A percentile compares a stretch with the other conserved stretches of the same genome.
Conservation (phyloP, 2,329 filamentous ascomycete species). For the Aspergillus pseudonomiae region DNA sequence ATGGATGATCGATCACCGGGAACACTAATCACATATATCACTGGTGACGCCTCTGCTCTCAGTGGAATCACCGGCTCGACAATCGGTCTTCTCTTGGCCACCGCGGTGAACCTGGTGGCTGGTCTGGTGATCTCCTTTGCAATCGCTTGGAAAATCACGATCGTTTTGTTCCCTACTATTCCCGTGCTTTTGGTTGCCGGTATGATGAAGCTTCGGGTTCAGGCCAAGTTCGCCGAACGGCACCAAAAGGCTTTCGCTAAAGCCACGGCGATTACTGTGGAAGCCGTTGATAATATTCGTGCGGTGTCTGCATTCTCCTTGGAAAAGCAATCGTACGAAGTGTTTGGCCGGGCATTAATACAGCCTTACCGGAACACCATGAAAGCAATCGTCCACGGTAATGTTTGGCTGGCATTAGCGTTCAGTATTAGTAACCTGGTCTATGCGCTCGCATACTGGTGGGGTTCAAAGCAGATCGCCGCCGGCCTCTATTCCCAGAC, state of each 20-base stretch:
- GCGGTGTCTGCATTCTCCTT: constrained; percentile 55
- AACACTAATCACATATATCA: constrained; percentile 67
- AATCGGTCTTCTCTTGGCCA: constrained; percentile 68
- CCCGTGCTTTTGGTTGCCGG: constrained; percentile 70
- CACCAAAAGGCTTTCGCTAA: constrained; percentile 55
- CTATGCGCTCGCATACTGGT: constrained; percentile 78
- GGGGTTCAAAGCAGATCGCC: constrained; percentile 71
- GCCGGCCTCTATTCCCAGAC: constrained; percentile 66
- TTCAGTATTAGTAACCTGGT: constrained; percentile 62
- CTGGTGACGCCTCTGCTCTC: constrained; percentile 67
- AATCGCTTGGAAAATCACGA: constrained; percentile 74
- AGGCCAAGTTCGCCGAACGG: constrained; percentile 60
- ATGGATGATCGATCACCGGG: constrained; percentile 64
- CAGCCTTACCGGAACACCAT: constrained; percentile 53
- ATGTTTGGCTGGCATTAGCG: constrained; percentile 47
- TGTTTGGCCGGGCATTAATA: constrained; percentile 48
- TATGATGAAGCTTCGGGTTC: constrained; percentile 66
- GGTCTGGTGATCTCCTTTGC: constrained; percentile 70
- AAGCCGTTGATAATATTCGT: constrained; percentile 56
- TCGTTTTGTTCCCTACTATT: constrained; percentile 70
- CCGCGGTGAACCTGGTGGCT: constrained; percentile 68
- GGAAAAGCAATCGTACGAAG: constrained; percentile 51
- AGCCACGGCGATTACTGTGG: constrained; percentile 54
- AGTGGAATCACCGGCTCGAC: constrained; percentile 71
- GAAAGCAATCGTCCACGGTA: constrained; percentile 49